These are phyloP conservation scores for Trichosporon ovoides DNA, from an alignment of 1,284 basidiomycete species.

Conservation along the genomic window DNA sequence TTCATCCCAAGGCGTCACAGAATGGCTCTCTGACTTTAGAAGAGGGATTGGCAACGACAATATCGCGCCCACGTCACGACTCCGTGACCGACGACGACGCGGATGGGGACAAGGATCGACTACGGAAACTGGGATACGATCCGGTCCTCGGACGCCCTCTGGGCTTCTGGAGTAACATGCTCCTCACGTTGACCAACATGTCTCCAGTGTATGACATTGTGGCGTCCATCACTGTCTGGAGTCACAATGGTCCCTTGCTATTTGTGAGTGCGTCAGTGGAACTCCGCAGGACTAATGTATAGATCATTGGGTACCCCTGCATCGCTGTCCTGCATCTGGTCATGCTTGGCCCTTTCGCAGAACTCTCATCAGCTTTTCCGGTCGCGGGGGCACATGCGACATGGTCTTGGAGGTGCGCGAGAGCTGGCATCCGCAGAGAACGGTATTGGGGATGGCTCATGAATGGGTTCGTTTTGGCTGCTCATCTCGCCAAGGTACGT, in stretches of 20 bases:
- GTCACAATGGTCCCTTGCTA: neutral
- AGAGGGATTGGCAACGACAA: neutral
- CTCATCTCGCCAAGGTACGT: conserved; percentile 1
- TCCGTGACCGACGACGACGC: neutral
- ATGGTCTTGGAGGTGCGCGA: conserved; percentile 5
- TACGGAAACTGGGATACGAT: conserved; percentile 8
- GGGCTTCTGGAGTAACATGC: neutral
- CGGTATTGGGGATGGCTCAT: conserved; percentile 8
- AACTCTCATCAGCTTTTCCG: neutral
- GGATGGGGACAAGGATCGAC: neutral
- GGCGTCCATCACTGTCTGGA: neutral
- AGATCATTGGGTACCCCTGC: conserved; percentile 6
- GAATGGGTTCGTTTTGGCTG: neutral
- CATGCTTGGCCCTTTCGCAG: conserved; percentile 3
- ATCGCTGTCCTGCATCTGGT: neutral
- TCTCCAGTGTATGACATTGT: neutral
- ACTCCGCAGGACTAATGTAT: too few relatives aligned
- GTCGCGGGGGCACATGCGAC: conserved; percentile 5
- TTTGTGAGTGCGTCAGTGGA: too few relatives aligned
- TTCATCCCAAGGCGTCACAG: too few relatives aligned
- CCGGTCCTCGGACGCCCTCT: neutral
- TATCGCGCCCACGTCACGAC: neutral
- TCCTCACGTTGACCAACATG: neutral
- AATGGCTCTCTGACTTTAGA: too few relatives aligned
- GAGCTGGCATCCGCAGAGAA: neutral